Percentiles rank a stretch among this genome's conserved stretches.
These are phyloP conservation scores for Chlorella sp. DNA, from an alignment of 139 green algal genomes.

Conservation along the genomic window DNA sequence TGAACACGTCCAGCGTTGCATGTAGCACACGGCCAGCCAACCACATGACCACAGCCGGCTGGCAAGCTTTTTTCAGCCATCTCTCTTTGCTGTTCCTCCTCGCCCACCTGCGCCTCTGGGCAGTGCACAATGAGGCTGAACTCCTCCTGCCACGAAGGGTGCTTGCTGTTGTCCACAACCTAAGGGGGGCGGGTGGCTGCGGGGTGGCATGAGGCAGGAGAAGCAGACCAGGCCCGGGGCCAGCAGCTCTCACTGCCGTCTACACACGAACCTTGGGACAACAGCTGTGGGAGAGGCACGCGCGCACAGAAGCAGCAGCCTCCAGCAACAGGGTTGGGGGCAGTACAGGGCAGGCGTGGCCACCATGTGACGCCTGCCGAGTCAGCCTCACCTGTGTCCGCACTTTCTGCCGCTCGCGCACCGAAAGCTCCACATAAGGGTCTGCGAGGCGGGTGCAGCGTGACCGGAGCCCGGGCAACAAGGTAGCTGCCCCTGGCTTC, in stretches of 20 bases:
- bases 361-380: no score
- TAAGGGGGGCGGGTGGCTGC: background rate
- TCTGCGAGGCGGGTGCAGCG: background rate
- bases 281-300: background rate
- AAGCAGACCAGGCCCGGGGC: background rate
- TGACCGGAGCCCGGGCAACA: background rate
- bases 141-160: slow-evolving; percentile 46
- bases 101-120: slow-evolving; percentile 38
- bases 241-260: no score
- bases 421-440: slow-evolving; percentile 8
- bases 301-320: background rate
- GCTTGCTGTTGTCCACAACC: slow-evolving; percentile 20
- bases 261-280: no score
- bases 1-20: background rate
- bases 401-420: slow-evolving; percentile 35
- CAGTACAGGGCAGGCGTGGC: no score
- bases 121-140: slow-evolving; percentile 49
- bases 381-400: slow-evolving; percentile 25
- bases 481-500: background rate
- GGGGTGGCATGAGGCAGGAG: background rate
- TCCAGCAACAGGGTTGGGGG: background rate
- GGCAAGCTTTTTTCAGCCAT: no score
- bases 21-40: no score
- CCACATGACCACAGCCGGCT: no score
- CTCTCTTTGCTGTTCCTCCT: no score